phyloP scores from a whole-genome alignment of 2,329 filamentous ascomycete species.

The Pseudogymnoascus sp. region DNA sequence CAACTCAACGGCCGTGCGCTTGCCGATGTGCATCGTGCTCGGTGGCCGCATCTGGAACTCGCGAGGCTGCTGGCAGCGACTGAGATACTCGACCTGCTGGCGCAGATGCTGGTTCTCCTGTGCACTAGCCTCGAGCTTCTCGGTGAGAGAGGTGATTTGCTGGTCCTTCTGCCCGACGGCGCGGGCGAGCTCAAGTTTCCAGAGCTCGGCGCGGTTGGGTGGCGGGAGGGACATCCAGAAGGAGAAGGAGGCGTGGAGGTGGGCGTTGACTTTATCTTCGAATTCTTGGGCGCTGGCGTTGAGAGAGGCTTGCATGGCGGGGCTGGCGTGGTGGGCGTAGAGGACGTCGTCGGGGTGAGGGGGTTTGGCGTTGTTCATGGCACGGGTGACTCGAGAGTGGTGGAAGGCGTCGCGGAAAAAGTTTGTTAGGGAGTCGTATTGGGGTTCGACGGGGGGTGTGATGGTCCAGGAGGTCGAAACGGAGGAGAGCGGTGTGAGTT shows the following conservation, averaged over 20 bases:
- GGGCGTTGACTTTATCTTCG: slow-evolving; percentile 63
- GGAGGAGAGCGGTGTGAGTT: slow-evolving; percentile 69
- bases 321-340: slow-evolving; percentile 23
- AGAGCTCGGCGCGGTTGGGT: slow-evolving; percentile 51
- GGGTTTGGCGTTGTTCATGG: slow-evolving; percentile 42
- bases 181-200: slow-evolving; percentile 56
- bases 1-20: slow-evolving; percentile 40
- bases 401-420: slow-evolving; percentile 62
- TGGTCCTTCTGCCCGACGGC: slow-evolving; percentile 49
- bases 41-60: slow-evolving; percentile 51
- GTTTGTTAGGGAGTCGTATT: slow-evolving; percentile 63
- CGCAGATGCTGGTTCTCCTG: slow-evolving; percentile 53
- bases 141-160: slow-evolving; percentile 43
- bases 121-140: slow-evolving; percentile 34
- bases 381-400: slow-evolving; percentile 52
- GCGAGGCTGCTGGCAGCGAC: slow-evolving; percentile 50
- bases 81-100: slow-evolving; percentile 52
- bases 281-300: slow-evolving; percentile 38
- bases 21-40: slow-evolving; percentile 44
- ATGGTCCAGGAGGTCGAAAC: slow-evolving; percentile 73
- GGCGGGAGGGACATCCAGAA: slow-evolving; percentile 64
- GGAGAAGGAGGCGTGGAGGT: slow-evolving; percentile 68
- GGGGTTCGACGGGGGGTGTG: slow-evolving; percentile 62
- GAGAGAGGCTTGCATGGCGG: slow-evolving; percentile 24
- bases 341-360: slow-evolving; percentile 33